Percentiles rank a stretch among this genome's conserved stretches.
Conservation (phyloP, 208 protist genomes). For the Trypanosoma rangeli region DNA sequence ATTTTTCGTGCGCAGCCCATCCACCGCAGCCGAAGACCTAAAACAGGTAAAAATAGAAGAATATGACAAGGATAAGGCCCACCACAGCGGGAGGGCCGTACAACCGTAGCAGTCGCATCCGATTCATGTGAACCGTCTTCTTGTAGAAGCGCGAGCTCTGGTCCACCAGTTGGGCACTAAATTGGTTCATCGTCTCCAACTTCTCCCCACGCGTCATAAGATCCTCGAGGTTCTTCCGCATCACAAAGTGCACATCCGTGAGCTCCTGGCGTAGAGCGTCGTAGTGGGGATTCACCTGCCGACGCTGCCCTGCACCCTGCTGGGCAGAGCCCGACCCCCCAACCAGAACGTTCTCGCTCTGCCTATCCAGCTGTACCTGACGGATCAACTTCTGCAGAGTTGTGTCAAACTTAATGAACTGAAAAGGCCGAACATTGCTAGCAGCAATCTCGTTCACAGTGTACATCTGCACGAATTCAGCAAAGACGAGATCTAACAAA, state of each 20-base stretch:
- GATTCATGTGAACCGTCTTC: slow-evolving; percentile 87
- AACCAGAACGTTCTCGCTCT: slow-evolving; percentile 44
- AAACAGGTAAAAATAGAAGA: slow-evolving; percentile 88
- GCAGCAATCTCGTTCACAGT: slow-evolving; percentile 52
- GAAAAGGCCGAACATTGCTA: slow-evolving; percentile 64
- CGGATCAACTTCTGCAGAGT: slow-evolving; percentile 74
- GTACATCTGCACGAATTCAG: slow-evolving; percentile 73
- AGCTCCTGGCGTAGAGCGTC: slow-evolving; percentile 80
- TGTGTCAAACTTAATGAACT: slow-evolving; percentile 91
- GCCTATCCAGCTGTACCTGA: slow-evolving; percentile 66
- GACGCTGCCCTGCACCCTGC: slow-evolving; percentile 34
- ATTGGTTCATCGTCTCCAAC: slow-evolving; percentile 89
- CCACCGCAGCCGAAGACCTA: no score
- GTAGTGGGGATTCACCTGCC: slow-evolving; percentile 76
- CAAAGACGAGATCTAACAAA: slow-evolving; percentile 79
- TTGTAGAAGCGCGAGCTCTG: slow-evolving; percentile 85
- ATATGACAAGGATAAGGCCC: slow-evolving; percentile 57
- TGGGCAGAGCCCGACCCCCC: slow-evolving; percentile 13
- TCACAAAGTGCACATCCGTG: slow-evolving; percentile 89
- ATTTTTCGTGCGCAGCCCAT: no score
- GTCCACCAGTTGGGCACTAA: slow-evolving; percentile 76
- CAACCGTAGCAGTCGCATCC: slow-evolving; percentile 82
- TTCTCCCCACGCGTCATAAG: slow-evolving; percentile 89
- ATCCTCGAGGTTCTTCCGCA: slow-evolving; percentile 90
- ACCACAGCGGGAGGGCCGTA: slow-evolving; percentile 83